Evolutionary conservation across 2,329 filamentous ascomycete genomes (phyloP).

Genomic region (Trematosphaeria pertusa): DNA sequence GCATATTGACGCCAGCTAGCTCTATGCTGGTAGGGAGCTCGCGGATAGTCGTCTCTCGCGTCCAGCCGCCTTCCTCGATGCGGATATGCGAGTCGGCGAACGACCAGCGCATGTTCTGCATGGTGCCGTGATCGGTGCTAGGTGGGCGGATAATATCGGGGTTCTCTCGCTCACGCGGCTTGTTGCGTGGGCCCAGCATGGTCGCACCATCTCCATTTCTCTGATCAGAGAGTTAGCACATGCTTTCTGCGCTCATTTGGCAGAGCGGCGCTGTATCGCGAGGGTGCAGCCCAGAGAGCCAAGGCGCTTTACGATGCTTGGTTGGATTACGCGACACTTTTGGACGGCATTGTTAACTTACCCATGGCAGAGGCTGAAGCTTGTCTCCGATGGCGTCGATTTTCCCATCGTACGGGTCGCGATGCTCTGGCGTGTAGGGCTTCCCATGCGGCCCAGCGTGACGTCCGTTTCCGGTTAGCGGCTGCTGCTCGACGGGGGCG

Average conservation of each 20-base stretch:
- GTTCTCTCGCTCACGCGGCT: slow-evolving; percentile 70
- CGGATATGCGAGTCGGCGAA: slow-evolving; percentile 56
- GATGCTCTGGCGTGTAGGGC: slow-evolving; percentile 67
- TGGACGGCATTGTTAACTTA: too few relatives aligned
- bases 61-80: slow-evolving; percentile 76
- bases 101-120: slow-evolving; percentile 75
- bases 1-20: slow-evolving; percentile 80
- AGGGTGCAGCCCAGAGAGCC: too few relatives aligned
- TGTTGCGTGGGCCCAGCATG: slow-evolving; percentile 74
- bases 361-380: slow-evolving; percentile 67
- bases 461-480: slow-evolving; percentile 37
- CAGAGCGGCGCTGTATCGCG: too few relatives aligned
- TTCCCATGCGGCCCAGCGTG: slow-evolving; percentile 36
- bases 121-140: slow-evolving; percentile 73
- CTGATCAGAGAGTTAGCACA: too few relatives aligned
- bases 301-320: too few relatives aligned
- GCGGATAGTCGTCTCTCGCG: slow-evolving; percentile 72
- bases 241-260: too few relatives aligned
- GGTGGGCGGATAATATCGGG: slow-evolving; percentile 76
- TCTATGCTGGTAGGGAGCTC: slow-evolving; percentile 72
- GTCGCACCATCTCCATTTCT: slow-evolving; percentile 65
- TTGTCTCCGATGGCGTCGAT: slow-evolving; percentile 66
- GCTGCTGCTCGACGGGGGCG: slow-evolving; percentile 47
- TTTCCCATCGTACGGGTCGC: slow-evolving; percentile 68
- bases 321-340: too few relatives aligned